These are phyloP conservation scores for Oryza glumipatula DNA, from an alignment of 176 grass and related monocot genomes.

Conservation along the genomic window DNA sequence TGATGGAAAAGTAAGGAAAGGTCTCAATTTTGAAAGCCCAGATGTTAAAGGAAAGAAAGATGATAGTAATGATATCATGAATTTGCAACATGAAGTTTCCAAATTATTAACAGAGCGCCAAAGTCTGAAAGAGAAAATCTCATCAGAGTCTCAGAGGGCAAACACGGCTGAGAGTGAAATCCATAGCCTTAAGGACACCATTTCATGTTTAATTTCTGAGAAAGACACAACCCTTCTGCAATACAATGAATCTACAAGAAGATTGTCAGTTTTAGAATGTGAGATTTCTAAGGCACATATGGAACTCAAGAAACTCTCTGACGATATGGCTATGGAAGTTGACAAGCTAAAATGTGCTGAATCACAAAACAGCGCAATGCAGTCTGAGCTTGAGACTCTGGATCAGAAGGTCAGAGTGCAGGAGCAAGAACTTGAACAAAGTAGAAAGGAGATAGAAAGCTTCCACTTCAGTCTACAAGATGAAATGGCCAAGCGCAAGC, in stretches of 20 bases:
- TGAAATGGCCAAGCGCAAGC: conserved; percentile 21
- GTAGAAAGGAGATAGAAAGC: conserved; percentile 44
- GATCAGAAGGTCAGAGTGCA: conserved; percentile 37
- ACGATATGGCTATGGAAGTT: conserved; percentile 53
- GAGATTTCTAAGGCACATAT: conserved; percentile 45
- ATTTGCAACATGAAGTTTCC: conserved; percentile 59
- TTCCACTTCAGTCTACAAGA: conserved; percentile 47
- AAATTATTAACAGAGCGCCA: conserved; percentile 53
- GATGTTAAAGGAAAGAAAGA: conserved; percentile 48
- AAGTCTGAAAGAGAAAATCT: conserved; percentile 51
- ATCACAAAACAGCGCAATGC: conserved; percentile 48
- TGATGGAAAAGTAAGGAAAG: conserved; percentile 55
- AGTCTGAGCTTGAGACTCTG: conserved; percentile 52
- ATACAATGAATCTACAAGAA: conserved; percentile 50
- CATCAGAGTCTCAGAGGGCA: conserved; percentile 51
- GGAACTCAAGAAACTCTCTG: conserved; percentile 59
- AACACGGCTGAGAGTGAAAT: conserved; percentile 62
- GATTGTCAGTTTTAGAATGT: conserved; percentile 48
- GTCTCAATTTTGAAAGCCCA: conserved; percentile 47
- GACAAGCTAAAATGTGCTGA: conserved; percentile 50
- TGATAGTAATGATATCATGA: conserved; percentile 36
- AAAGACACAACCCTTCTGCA: conserved; percentile 52
- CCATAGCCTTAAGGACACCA: conserved; percentile 44
- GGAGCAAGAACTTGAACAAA: conserved; percentile 59
- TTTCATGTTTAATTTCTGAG: conserved; percentile 51